Evolutionary conservation across 2,329 filamentous ascomycete species (phyloP).

Genomic region (Fusarium irregulare): DNA sequence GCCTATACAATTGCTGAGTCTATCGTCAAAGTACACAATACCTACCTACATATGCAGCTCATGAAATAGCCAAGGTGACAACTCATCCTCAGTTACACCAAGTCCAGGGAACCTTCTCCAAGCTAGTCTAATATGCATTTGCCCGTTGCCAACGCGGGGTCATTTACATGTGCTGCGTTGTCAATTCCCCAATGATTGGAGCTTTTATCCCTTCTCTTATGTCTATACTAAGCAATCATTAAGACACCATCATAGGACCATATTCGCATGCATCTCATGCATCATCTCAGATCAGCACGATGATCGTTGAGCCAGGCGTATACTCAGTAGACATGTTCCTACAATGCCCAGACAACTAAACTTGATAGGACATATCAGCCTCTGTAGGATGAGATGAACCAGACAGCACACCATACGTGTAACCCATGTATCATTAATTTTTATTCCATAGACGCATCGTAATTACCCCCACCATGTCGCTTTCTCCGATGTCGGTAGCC

Average conservation of each 20-base stretch:
- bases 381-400: neutral
- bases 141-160: conserved; percentile 9
- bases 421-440: conserved; percentile 1
- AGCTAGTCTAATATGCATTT: conserved; percentile 15
- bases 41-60: conserved; percentile 1
- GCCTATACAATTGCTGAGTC: neutral
- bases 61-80: conserved; percentile 23
- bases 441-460: neutral
- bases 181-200: conserved; percentile 16
- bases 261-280: neutral
- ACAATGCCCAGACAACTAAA: neutral
- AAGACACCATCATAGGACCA: neutral
- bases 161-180: conserved; percentile 12
- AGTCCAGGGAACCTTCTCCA: neutral
- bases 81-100: conserved; percentile 25
- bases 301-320: neutral
- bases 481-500: neutral
- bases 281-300: neutral
- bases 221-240: neutral
- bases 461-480: neutral
- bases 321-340: neutral
- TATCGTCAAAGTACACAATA: neutral
- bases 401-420: neutral
- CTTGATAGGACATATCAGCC: neutral
- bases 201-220: neutral